Percentiles rank a stretch among this genome's conserved stretches.
These are phyloP conservation scores for Helianthus annuus DNA, from an alignment of 129 eudicot species.

Conservation along the genomic window DNA sequence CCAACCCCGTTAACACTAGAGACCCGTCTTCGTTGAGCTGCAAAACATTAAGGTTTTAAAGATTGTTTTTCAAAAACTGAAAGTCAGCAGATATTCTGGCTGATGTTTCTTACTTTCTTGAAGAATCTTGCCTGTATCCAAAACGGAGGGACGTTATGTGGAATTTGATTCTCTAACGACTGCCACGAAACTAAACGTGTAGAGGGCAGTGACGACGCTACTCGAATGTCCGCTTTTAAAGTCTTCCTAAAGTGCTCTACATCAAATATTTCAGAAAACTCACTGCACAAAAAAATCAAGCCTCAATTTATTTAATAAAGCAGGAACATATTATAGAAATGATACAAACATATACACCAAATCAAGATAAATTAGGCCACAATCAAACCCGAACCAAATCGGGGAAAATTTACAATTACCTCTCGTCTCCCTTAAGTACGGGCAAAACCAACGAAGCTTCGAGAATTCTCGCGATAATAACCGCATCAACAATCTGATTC, in stretches of 20 bases:
- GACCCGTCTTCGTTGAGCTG: slow-evolving; percentile 72
- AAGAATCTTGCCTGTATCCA: slow-evolving; percentile 70
- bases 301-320: neutral
- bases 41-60: slow-evolving; percentile 22
- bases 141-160: slow-evolving; percentile 51
- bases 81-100: neutral
- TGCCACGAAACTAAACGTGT: slow-evolving; percentile 57
- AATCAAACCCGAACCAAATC: neutral
- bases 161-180: slow-evolving; percentile 50
- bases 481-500: slow-evolving; percentile 79
- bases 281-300: slow-evolving; percentile 42
- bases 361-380: neutral
- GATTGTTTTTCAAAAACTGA: neutral
- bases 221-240: slow-evolving; percentile 57
- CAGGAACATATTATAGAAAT: neutral
- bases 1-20: slow-evolving; percentile 66
- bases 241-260: slow-evolving; percentile 68
- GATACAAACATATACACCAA: too few relatives aligned
- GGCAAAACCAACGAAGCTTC: slow-evolving; percentile 77
- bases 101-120: slow-evolving; percentile 49
- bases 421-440: slow-evolving; percentile 59
- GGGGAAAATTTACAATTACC: slow-evolving; percentile 32
- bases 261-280: slow-evolving; percentile 66
- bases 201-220: slow-evolving; percentile 63
- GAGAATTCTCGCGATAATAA: slow-evolving; percentile 69